Evolutionary conservation across 1,139 yeast species (phyloP).

Genomic region (Diutina sp.): DNA sequence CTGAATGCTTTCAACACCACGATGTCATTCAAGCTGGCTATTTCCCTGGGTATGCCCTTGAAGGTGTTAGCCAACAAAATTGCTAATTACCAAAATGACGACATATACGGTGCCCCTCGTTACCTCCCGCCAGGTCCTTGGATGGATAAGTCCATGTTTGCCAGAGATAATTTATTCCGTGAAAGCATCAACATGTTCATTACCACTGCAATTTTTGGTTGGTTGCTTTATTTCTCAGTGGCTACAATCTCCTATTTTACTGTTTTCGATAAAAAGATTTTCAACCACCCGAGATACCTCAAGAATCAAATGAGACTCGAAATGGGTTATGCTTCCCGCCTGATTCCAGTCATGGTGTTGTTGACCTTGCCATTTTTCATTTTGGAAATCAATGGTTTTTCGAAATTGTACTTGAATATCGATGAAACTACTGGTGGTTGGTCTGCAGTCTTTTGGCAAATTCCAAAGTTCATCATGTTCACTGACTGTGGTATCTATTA

Average conservation of each 20-base stretch:
- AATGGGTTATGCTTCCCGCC: conserved; percentile 59
- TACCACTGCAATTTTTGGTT: conserved; percentile 75
- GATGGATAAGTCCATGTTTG: conserved; percentile 49
- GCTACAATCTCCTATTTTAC: conserved; percentile 66
- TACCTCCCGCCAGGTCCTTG: conserved; percentile 32
- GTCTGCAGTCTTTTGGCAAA: conserved; percentile 49
- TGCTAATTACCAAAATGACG: conserved; percentile 18
- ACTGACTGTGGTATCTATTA: conserved; percentile 89
- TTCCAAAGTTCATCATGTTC: conserved; percentile 73
- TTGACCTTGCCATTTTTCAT: conserved; percentile 86
- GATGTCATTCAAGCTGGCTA: neutral
- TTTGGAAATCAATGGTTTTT: conserved; percentile 71
- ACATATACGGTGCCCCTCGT: conserved; percentile 27
- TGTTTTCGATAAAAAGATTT: conserved; percentile 76
- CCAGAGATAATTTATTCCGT: conserved; percentile 63
- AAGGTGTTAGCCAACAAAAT: conserved; percentile 8
- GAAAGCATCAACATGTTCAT: conserved; percentile 55
- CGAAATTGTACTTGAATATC: conserved; percentile 58
- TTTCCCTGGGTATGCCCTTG: neutral
- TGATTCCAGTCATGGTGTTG: conserved; percentile 82
- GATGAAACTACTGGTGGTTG: conserved; percentile 58
- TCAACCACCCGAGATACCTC: conserved; percentile 91
- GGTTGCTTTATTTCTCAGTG: conserved; percentile 62
- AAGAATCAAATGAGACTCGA: conserved; percentile 86
- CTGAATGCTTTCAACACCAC: neutral